Base-by-base conservation (phyloP, 139 green algal species). In the Coelastrella sp. region DNA sequence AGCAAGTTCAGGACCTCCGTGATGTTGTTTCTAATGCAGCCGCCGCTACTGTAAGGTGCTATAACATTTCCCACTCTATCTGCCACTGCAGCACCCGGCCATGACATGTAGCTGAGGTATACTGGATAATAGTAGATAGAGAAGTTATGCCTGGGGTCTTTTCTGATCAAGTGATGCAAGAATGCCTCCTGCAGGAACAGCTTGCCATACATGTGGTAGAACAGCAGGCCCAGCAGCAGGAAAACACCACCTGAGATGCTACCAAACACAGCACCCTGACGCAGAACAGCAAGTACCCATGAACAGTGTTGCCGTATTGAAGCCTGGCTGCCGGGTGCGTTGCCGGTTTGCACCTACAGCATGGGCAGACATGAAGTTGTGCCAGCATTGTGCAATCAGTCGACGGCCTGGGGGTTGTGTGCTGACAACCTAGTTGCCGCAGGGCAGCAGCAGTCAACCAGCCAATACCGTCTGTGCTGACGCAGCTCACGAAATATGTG, bases 121-220 rank as follows among this genome's bases (percentile, higher is more conserved):
- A 96, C 93, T 6, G 92, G 90, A 85, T 97, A 97, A 84, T 97
- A 99, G 81, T 97, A 95, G 7, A 95, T 90, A 7, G 97, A 97
- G 89, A 99, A 99, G 93, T 98, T 99, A 95, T 99, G 98, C 24
- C 97, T 91, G 0, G 95, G 98, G 85, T 99, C 97, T 0, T 92
- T 92, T 0, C 97, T 94, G 0, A 11, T 70, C 4, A 94, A 58
- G 70, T 99, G 97, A 91, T 99, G 97, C 66, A 99, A 84, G 57
- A 98, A 97, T 0, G 97, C 95, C 89, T 99, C 95, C 0, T 97
- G 86, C 66, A 98, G 70, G 84, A 97, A 99, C 0, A 22, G 49
- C 4, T 82, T 20, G 0, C 96, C 97, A 84, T 98, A 98, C 35
- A 94, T n/a, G 8, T 4, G 6, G 90, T 97, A 97, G 78, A 94